A percentile compares a stretch with the other conserved stretches of the same genome.
phyloP scores from a whole-genome alignment of 805 yeast genomes.

The Wickerhamomyces mucosus region DNA sequence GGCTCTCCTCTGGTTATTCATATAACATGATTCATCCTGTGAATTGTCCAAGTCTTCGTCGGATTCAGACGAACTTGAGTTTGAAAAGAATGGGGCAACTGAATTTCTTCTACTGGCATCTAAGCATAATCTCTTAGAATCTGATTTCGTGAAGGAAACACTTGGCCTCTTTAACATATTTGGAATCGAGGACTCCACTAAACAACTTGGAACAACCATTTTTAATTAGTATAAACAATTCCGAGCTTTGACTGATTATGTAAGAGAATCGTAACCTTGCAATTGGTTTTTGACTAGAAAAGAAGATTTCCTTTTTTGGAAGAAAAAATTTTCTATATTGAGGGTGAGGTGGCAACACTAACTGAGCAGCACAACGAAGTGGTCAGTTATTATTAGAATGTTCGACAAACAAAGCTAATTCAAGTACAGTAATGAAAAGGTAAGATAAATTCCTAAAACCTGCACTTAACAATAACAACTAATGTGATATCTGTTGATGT shows the following conservation, averaged over 20 bases:
- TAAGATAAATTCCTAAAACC: too few species aligned
- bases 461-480: too few species aligned
- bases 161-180: neutral
- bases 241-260: neutral
- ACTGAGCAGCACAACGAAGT: conserved; percentile 1
- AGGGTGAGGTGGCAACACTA: neutral
- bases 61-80: conserved; percentile 12
- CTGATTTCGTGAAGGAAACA: neutral
- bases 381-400: too few species aligned
- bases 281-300: too few species aligned
- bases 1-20: conserved; percentile 18
- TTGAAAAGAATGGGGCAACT: conserved; percentile 12
- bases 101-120: conserved; percentile 15
- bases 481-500: too few species aligned
- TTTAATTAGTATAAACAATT: neutral
- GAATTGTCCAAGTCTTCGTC: conserved; percentile 12
- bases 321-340: too few species aligned
- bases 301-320: too few species aligned
- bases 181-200: neutral
- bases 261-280: too few species aligned
- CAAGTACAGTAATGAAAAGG: too few species aligned
- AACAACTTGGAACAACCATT: conserved; percentile 1
- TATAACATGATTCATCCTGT: conserved; percentile 14
- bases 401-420: too few species aligned
- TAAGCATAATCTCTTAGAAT: conserved; percentile 14